These are phyloP conservation scores for Polygonum aviculare DNA, from an alignment of 148 eudicot genomes.

Conservation along the genomic window DNA sequence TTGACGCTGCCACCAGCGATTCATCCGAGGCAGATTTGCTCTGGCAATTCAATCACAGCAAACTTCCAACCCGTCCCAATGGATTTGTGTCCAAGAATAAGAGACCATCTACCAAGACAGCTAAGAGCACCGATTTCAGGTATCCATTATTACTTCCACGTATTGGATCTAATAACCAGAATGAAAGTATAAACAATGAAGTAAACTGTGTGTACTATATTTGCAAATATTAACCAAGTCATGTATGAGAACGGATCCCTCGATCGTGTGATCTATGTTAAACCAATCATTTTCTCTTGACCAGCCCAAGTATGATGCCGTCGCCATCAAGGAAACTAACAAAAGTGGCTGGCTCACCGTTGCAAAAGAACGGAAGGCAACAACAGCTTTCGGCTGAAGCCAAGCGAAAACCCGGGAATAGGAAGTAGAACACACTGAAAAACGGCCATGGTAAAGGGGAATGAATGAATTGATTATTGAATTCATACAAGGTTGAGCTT, in stretches of 20 bases:
- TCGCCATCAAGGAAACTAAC: conserved; percentile 44
- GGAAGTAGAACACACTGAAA: conserved; percentile 37
- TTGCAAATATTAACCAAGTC: too few relatives aligned
- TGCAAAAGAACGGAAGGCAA: conserved; percentile 48
- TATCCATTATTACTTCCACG: conserved; percentile 12
- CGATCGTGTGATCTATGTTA: not conserved
- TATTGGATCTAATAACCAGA: too few relatives aligned
- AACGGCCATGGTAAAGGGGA: conserved; percentile 8
- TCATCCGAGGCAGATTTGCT: conserved; percentile 95
- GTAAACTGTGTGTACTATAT: too few relatives aligned
- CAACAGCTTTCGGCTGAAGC: conserved; percentile 41
- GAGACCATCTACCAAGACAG: conserved; percentile 31
- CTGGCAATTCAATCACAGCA: conserved; percentile 84
- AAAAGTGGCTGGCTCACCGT: conserved; percentile 16
- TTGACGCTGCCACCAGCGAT: conserved; percentile 93
- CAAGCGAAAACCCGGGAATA: conserved; percentile 52
- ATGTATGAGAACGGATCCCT: not conserved
- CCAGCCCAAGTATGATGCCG: conserved; percentile 43
- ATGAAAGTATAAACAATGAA: too few relatives aligned
- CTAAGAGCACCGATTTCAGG: conserved; percentile 64
- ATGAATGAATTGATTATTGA: conserved; percentile 4
- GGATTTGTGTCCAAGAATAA: conserved; percentile 46
- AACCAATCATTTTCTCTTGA: not conserved
- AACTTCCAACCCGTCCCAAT: conserved; percentile 43
- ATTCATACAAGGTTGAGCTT: not conserved